phyloP scores from a whole-genome alignment of 305 asterid species.

The Fraxinus ornus region DNA sequence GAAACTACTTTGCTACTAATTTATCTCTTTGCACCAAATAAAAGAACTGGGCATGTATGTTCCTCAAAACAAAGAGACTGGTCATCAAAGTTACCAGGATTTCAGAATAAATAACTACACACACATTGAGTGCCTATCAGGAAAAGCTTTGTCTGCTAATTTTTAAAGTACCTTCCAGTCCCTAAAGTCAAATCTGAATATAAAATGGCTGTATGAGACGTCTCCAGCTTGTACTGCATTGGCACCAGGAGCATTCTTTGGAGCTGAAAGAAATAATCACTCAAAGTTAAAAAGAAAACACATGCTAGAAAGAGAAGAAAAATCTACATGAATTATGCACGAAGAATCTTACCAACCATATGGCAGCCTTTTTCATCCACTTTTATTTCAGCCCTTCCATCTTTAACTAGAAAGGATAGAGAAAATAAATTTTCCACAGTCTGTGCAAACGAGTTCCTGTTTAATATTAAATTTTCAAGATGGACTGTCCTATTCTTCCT shows the following conservation, averaged over 20 bases:
- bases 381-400: constrained; percentile 45
- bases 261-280: constrained; percentile 34
- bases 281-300: not conserved
- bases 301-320: not conserved
- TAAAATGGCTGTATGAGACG: constrained; percentile 41
- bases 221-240: constrained; percentile 34
- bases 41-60: not conserved
- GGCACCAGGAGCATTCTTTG: constrained; percentile 47
- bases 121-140: not conserved
- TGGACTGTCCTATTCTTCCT: constrained; percentile 33
- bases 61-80: not conserved
- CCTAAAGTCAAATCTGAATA: constrained; percentile 47
- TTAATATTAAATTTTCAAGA: constrained; percentile 49
- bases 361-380: constrained; percentile 52
- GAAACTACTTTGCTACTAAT: not conserved
- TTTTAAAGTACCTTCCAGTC: constrained; percentile 25
- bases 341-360: constrained; percentile 35
- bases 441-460: constrained; percentile 54
- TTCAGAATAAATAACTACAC: not conserved
- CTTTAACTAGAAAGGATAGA: constrained; percentile 59
- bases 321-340: not conserved
- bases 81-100: not conserved
- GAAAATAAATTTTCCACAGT: constrained; percentile 64
- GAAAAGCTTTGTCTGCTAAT: not conserved
- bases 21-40: not conserved